A percentile compares a stretch with the other conserved stretches of the same genome.
phyloP scores from a whole-genome alignment of 495 filamentous ascomycete genomes.

The Talaromyces nanjingensis region DNA sequence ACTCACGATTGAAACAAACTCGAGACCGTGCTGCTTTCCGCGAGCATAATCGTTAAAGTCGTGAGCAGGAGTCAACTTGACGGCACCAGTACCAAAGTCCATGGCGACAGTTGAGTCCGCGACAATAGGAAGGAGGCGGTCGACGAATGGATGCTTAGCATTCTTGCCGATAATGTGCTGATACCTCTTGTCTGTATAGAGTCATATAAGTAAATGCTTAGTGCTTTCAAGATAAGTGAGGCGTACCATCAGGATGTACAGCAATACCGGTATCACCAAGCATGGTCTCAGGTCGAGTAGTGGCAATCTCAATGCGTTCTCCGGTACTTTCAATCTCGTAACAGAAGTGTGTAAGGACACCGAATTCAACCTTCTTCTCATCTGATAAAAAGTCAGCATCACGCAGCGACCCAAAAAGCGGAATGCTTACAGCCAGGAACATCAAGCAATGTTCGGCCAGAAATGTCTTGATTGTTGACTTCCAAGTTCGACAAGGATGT shows the following conservation, averaged over 20 bases:
- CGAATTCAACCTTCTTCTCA: slow-evolving; percentile 65
- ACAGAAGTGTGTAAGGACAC: slow-evolving; percentile 62
- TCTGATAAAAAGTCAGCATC: background rate
- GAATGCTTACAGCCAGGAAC: slow-evolving; percentile 52
- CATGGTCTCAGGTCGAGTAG: slow-evolving; percentile 78
- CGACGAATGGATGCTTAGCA: slow-evolving; percentile 64
- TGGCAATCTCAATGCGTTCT: slow-evolving; percentile 67
- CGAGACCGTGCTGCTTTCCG: slow-evolving; percentile 58
- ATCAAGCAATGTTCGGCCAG: slow-evolving; percentile 56
- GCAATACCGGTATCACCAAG: slow-evolving; percentile 71
- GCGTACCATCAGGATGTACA: slow-evolving; percentile 56
- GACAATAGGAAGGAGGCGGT: slow-evolving; percentile 60
- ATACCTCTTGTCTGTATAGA: slow-evolving; percentile 43
- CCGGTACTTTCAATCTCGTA: slow-evolving; percentile 60
- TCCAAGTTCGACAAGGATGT: slow-evolving; percentile 74
- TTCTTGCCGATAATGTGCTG: slow-evolving; percentile 64
- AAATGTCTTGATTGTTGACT: slow-evolving; percentile 67
- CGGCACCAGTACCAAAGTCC: slow-evolving; percentile 72
- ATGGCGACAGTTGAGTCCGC: slow-evolving; percentile 64
- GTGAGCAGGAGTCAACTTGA: slow-evolving; percentile 75
- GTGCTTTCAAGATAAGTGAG: slow-evolving; percentile 19
- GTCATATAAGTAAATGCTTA: background rate
- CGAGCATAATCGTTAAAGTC: slow-evolving; percentile 73
- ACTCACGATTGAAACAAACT: slow-evolving; percentile 33
- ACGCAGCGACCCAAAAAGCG: background rate